Base-by-base conservation (phyloP, 1,139 yeast species). In the Eremothecium cymbalariae region DNA sequence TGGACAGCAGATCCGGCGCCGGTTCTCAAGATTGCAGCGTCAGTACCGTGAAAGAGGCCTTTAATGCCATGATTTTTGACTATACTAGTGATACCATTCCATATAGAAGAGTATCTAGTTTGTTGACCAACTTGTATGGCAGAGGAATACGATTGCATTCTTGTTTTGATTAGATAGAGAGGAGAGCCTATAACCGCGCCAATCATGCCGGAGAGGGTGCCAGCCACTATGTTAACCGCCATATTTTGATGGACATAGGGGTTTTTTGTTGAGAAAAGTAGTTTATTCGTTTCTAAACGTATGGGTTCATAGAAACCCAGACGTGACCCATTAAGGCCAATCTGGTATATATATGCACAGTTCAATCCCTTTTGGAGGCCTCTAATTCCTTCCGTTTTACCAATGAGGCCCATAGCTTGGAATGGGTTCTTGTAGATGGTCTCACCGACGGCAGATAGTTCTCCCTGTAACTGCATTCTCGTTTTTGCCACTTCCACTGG, bases 1-100 rank as follows among this genome's bases (percentile, higher is more conserved):
- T 90, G 98, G 19, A 86, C 96, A 23, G 95, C 72, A 8, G 97
- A 88, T 2, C 98, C 98, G 32, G 90, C 83, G 51, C 96, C 95
- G 1, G 98, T 90, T 60, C 98, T 73, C 44, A 90, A 63, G 30
- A 86, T 73, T 1, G 98, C 97, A 3, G 98, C 95, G 56, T 85
- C 95, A 3, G 86, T 85, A 43, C 98, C 98, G 43, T 94, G 69
- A 61, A 77, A 88, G 41, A 83, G 65, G 2, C 96, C 97, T 37
- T 59, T 63, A 42, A 85, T 32, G 3, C 97, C 97, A 51, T 84
- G 95, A 1, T 69, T 59, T 33, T 60, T 62, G 53, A 65, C 74
- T 27, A 90, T 75, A 21, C 75, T 66, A 9, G 60, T 49, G 21
- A 90, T 54, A 3, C 95, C 98, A 47, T 81, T 74, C 60, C 68